Conservation (phyloP, 768 basidiomycete genomes). For the Psilocybe cubensis region DNA sequence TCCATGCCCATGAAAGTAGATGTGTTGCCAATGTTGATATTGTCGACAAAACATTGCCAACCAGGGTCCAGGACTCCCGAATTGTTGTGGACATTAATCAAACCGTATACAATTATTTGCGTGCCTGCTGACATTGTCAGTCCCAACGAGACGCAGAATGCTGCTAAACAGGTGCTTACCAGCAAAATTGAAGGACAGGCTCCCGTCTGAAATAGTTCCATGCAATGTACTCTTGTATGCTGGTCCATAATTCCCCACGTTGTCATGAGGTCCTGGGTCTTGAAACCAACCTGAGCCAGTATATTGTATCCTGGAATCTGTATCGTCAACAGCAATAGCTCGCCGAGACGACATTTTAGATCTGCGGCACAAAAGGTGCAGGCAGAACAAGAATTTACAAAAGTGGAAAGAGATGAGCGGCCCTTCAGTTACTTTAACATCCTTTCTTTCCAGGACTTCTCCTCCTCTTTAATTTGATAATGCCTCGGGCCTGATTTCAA, state of each 20-base stretch:
- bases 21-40: constrained; percentile 23
- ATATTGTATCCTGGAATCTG: constrained; percentile 32
- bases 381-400: too few relatives aligned
- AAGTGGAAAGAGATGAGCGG: too few relatives aligned
- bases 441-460: too few relatives aligned
- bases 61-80: constrained; percentile 23
- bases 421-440: too few relatives aligned
- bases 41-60: constrained; percentile 28
- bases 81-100: constrained; percentile 19
- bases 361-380: too few relatives aligned
- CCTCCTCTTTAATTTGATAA: too few relatives aligned
- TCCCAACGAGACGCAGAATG: not conserved
- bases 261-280: constrained; percentile 29
- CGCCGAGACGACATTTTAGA: constrained; percentile 13
- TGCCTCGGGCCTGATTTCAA: too few relatives aligned
- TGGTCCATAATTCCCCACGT: constrained; percentile 33
- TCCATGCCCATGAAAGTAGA: constrained; percentile 18
- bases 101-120: constrained; percentile 17
- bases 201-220: constrained; percentile 30
- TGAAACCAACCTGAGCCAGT: constrained; percentile 31
- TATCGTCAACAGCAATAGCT: constrained; percentile 38
- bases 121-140: constrained; percentile 12
- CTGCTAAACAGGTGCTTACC: constrained; percentile 22
- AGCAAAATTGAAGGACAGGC: constrained; percentile 30
- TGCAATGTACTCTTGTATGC: constrained; percentile 33